Evolutionary conservation across 768 basidiomycete genomes (phyloP), one percentile per base, ranked within the genome.

Genomic region (Trametes cubensis): DNA sequence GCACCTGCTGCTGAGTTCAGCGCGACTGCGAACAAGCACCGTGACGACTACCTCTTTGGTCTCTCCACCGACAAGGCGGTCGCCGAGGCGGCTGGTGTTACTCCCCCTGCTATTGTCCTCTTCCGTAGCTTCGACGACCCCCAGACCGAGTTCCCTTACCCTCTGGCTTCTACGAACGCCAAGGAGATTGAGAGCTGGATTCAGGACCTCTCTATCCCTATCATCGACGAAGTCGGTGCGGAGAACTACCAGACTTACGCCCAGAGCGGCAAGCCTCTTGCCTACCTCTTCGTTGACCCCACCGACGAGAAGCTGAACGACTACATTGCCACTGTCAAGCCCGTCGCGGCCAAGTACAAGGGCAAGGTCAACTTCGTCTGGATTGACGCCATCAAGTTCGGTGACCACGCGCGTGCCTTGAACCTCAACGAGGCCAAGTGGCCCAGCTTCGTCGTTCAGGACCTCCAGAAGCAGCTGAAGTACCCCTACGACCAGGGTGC

Each of bases 321-420:
- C 30, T 75, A 87, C 51, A 83, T 96, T 65, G 85, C 86, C 25
- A 75, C 80, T 42, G 72, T 98, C 67, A 85, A 81, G 67, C 87
- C 93, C 10, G 74, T 96, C 55, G 97, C 97, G 7, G 78, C 85
- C 55, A 85, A 87, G 72, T 85, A 85, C 81, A 94, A 92, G 77
- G 83, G 86, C 69, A 88, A 92, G 77, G 71, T 98, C 73, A 97
- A 97, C 87, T 97, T 98, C 74, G 96, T 98, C 63, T 96, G 89
- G 88, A 98, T 99, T 69, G 97, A 99, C 74, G 95, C 94, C 23
- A 78, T 89, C 78, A 94, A 95, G 75, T 99, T 95, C 69, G 86
- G 85, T 69, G 96, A 98, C 70, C 97, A 99, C 79, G 97, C 89
- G 67, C 95, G 94, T 76, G 91, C 92, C 1, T 84, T 99, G 60